Evolutionary conservation across 345 rosid genomes (phyloP), one percentile per base, ranked within the genome.

Genomic region (Firmiana major): DNA sequence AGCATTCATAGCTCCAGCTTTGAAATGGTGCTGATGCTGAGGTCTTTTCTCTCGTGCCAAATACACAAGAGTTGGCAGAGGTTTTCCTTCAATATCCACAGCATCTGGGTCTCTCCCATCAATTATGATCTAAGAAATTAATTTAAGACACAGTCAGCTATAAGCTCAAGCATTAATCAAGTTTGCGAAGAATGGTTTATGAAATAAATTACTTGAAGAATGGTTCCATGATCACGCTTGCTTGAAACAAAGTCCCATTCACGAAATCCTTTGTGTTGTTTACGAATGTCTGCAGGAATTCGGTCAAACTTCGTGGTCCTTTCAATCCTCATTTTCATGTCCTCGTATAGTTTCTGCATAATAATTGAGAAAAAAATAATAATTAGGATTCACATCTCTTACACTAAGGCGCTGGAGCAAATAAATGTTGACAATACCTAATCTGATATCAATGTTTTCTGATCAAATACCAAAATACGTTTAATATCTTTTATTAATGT

Each of bases 1-100:
- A 1, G 74, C 75, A 31, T 53, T 71, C 75, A 71, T 16, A 62
- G 75, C 75, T 5, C 75, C 75, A 10, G 75, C 75, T 51, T 71
- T 71, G 75, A 71, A 53, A 19, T 71, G 2, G 38, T 53, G 75
- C 62, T 71, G 75, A 36, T 51, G 3, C 6, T 51, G 62, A 34
- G 46, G 62, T 31, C 59, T 71, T 51, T 71, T 51, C 5, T 71
- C 62, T 0, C 75, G 15, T 9, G 75, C 28, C 62, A 71, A 49
- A 71, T 71, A 71, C 12, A 71, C 62, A 1, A 71, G 75, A 0
- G 75, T 71, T 17, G 75, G 75, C 9, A 71, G 6, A 51, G 26
- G 45, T 21, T 71, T 34, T 34, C 45, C 74, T 51, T 71, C 45
- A 31, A 31, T 10, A 71, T 71, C 75, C 62, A 51, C 38, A 12